Evolutionary conservation across 2,329 filamentous ascomycete genomes (phyloP), one percentile per base, ranked within the genome.

Genomic region (Fusarium armeniacum): DNA sequence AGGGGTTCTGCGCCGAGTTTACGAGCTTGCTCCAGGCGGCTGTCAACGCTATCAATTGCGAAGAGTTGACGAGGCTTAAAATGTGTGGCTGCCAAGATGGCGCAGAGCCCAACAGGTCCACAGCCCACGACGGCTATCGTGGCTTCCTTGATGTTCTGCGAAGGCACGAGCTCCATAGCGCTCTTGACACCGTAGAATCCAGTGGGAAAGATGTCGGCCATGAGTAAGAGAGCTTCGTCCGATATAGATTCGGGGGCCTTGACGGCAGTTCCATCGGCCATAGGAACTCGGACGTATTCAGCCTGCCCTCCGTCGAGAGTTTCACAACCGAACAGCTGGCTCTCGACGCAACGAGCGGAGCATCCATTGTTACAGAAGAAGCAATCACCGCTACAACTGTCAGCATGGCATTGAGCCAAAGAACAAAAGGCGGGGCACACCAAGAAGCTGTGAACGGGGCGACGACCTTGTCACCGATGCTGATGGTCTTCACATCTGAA

Each of bases 161-260:
- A 70, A 24, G 74, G 71, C 40, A 90, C 84, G 75, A 90, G 81
- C 60, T 87, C 87, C 78, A 97, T 91, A 9, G 90, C 94, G 75
- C 93, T 96, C 60, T 86, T 85, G 6, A 92, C 92, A 9, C 93
- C 94, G 73, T 94, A 97, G 81, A 89, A 97, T 10, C 94, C 92
- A 0, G 90, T 93, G 2, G 94, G 94, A 79, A 96, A 97, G 74
- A 97, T 97, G 76, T 97, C 94, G 18, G 93, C 93, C 94, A 97
- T 97, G 28, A 97, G 85, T 9, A 97, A 89, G 50, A 97, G 84
- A 36, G 89, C 89, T 69, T 91, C 87, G 71, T 95, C 90, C 22
- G 90, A 87, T 61, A 97, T 91, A n/a, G 71, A 74, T 11, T 86
- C 87, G 3, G 87, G 79, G 0, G 93, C 90, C 74, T 90, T 91